phyloP scores from a whole-genome alignment of 176 grass and related monocot species.

The Musa itinerans region DNA sequence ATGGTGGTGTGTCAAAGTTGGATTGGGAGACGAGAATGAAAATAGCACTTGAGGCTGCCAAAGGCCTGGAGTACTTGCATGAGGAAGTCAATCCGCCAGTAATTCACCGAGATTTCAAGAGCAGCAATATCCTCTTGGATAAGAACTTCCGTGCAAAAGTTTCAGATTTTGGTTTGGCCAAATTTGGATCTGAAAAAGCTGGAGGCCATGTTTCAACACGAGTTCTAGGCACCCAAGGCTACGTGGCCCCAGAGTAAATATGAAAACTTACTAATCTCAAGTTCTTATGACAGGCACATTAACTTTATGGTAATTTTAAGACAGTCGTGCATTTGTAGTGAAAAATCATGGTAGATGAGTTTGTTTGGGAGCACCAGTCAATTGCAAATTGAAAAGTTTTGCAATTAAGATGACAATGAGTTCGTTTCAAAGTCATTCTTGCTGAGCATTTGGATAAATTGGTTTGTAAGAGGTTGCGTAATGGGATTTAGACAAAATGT shows the following conservation, averaged over 20 bases:
- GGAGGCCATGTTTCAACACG: conserved; percentile 92
- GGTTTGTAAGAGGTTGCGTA: no score
- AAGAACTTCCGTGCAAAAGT: conserved; percentile 85
- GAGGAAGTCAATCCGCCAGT: conserved; percentile 78
- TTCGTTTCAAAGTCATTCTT: background rate
- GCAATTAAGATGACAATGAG: background rate
- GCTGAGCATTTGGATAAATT: background rate
- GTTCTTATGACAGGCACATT: background rate
- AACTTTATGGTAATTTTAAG: background rate
- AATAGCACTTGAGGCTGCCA: conserved; percentile 95
- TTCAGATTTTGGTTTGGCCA: conserved; percentile 94
- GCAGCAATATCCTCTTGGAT: conserved; percentile 96
- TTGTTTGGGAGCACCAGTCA: no score
- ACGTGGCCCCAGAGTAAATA: conserved; percentile 94
- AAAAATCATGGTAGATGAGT: background rate
- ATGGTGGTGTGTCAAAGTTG: conserved; percentile 70
- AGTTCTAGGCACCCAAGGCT: conserved; percentile 94
- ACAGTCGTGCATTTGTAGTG: background rate
- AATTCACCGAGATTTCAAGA: conserved; percentile 98
- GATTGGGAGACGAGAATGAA: conserved; percentile 88
- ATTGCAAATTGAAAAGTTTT: background rate
- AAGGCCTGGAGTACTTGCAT: conserved; percentile 93
- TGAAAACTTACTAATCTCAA: background rate
- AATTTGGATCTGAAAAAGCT: conserved; percentile 89
- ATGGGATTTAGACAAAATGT: no score